phyloP scores from a whole-genome alignment of 495 filamentous ascomycete genomes.

The Trichoderma virens region DNA sequence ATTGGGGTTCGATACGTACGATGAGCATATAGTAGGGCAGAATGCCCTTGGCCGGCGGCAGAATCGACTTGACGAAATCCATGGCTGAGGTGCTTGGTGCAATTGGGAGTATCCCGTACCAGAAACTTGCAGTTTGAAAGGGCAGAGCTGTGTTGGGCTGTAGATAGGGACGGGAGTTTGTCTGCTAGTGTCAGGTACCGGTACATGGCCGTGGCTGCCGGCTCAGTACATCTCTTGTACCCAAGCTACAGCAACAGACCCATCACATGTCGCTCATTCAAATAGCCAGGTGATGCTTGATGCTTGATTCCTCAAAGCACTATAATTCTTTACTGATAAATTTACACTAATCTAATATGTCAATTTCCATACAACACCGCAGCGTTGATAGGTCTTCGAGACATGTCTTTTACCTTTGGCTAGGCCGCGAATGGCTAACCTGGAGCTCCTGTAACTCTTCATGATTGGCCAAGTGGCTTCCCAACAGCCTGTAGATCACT shows the following conservation, averaged over 20 bases:
- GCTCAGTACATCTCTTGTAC: too few relatives aligned
- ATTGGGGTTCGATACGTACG: conserved; percentile 25
- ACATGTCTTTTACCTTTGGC: too few relatives aligned
- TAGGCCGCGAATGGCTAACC: not conserved
- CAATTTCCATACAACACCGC: too few relatives aligned
- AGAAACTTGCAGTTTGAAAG: not conserved
- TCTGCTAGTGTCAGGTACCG: not conserved
- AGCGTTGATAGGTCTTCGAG: too few relatives aligned
- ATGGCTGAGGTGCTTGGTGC: conserved; percentile 15
- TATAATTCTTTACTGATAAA: too few relatives aligned
- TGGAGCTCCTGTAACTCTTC: not conserved
- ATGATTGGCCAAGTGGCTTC: not conserved
- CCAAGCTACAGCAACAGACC: too few relatives aligned
- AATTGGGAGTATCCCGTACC: not conserved
- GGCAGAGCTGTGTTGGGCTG: not conserved
- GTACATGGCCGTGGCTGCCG: too few relatives aligned
- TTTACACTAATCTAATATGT: too few relatives aligned
- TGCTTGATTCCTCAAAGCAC: too few relatives aligned
- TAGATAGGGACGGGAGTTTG: too few relatives aligned
- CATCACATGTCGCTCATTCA: too few relatives aligned
- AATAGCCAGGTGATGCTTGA: too few relatives aligned
- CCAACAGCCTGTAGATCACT: not conserved
- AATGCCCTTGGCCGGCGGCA: conserved; percentile 36
- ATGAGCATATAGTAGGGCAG: conserved; percentile 41
- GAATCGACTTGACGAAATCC: conserved; percentile 29